Conservation (phyloP, 768 basidiomycete genomes). For the Gautieria morchelliformis region DNA sequence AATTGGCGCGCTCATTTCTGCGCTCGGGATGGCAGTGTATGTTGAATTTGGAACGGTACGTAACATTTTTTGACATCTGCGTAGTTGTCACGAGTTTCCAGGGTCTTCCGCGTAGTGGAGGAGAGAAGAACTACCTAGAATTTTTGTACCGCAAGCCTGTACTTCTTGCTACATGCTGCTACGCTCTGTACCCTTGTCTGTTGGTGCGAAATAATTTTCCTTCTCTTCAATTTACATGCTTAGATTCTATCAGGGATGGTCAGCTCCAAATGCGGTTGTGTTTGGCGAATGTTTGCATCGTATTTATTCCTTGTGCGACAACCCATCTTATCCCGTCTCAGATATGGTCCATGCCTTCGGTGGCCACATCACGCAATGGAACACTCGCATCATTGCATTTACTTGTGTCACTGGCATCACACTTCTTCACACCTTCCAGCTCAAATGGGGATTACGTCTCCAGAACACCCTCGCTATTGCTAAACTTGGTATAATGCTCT, state of each 20-base stretch:
- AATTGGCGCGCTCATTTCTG: slow-evolving; percentile 53
- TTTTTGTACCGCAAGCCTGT: slow-evolving; percentile 56
- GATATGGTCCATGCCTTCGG: slow-evolving; percentile 49
- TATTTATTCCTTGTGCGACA: background rate
- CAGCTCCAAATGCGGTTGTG: slow-evolving; percentile 51
- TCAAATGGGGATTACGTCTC: slow-evolving; percentile 47
- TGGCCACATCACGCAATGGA: slow-evolving; percentile 26
- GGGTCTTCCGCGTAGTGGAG: slow-evolving; percentile 63
- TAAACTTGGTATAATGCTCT: slow-evolving; percentile 46
- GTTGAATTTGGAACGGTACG: slow-evolving; percentile 67
- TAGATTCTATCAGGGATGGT: slow-evolving; percentile 34
- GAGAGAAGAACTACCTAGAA: slow-evolving; percentile 70
- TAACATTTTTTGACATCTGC: background rate
- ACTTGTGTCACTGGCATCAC: slow-evolving; percentile 47
- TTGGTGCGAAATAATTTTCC: slow-evolving; percentile 31
- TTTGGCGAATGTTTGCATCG: slow-evolving; percentile 57
- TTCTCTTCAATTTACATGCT: background rate
- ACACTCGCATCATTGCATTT: slow-evolving; percentile 45
- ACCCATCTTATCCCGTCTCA: slow-evolving; percentile 15
- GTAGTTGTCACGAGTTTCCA: slow-evolving; percentile 14
- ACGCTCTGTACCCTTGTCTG: slow-evolving; percentile 46
- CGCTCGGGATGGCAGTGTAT: slow-evolving; percentile 59
- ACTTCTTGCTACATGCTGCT: slow-evolving; percentile 52
- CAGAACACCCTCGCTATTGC: slow-evolving; percentile 56
- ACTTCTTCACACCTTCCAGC: slow-evolving; percentile 43